A percentile compares a stretch with the other conserved stretches of the same genome.
Conservation (phyloP, 129 eudicot genomes). For the Arctium minus region DNA sequence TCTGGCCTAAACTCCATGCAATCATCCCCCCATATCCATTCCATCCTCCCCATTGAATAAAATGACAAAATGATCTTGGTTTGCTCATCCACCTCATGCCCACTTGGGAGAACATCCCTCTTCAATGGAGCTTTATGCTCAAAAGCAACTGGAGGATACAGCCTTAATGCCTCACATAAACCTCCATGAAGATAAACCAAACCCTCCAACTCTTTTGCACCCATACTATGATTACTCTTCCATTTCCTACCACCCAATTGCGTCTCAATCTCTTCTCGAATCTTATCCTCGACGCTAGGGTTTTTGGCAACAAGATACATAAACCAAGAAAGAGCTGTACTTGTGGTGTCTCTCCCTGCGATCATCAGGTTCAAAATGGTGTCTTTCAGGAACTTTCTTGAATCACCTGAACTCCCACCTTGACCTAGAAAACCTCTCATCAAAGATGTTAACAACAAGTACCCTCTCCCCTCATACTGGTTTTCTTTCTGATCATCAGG, state of each 20-base stretch:
- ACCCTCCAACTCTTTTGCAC: background rate
- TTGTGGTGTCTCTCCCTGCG: constrained; percentile 17
- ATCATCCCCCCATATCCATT: constrained; percentile 30
- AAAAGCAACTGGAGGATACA: constrained; percentile 18
- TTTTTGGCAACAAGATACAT: constrained; percentile 11
- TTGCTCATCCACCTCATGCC: background rate
- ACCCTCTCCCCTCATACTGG: background rate
- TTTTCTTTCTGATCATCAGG: background rate
- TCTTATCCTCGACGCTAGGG: background rate
- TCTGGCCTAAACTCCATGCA: constrained; percentile 31
- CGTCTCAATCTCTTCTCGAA: background rate
- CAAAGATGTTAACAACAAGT: background rate
- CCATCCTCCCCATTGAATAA: constrained; percentile 22
- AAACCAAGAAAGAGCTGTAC: constrained; percentile 24
- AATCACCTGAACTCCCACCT: background rate
- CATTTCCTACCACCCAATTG: background rate
- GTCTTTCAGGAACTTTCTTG: constrained; percentile 14
- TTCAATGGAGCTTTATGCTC: background rate
- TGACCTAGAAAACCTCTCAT: background rate
- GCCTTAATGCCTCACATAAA: constrained; percentile 25
- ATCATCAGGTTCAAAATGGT: background rate
- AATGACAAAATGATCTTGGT: constrained; percentile 6
- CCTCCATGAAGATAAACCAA: constrained; percentile 23
- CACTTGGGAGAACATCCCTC: constrained; percentile 24
- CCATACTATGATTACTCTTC: background rate